Evolutionary conservation across 306 rosid species (phyloP).

Genomic region (Pyrus betulifolia): DNA sequence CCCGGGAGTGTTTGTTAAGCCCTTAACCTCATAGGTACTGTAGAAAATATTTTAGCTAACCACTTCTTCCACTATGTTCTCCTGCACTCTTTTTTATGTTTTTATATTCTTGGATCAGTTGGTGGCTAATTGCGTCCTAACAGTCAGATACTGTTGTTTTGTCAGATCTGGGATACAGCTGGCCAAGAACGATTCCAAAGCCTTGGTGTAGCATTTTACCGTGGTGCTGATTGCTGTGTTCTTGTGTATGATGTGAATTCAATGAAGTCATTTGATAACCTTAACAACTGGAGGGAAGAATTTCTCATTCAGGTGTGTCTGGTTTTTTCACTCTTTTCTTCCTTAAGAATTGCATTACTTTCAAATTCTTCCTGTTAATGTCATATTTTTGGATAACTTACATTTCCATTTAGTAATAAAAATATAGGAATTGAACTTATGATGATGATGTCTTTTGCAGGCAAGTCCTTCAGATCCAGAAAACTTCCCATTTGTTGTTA

Average conservation of each 20-base stretch:
- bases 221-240: conserved; percentile 99
- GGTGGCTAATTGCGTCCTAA: background rate
- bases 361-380: background rate
- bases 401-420: background rate
- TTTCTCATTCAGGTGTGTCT: conserved; percentile 77
- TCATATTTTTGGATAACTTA: background rate
- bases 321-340: background rate
- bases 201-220: conserved; percentile 97
- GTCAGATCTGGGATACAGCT: conserved; percentile 98
- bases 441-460: conserved; percentile 41
- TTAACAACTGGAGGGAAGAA: conserved; percentile 98
- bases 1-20: conserved; percentile 2
- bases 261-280: conserved; percentile 93
- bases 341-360: background rate
- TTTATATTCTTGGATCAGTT: background rate
- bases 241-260: conserved; percentile 97
- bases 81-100: background rate
- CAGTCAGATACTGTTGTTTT: conserved; percentile 1
- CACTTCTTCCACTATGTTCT: background rate
- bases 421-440: background rate
- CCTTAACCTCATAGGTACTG: background rate
- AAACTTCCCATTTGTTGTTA: conserved; percentile 93
- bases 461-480: conserved; percentile 99
- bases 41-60: background rate
- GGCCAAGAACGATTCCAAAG: conserved; percentile 99